phyloP scores from a whole-genome alignment of 2,329 filamentous ascomycete species.

The Cytospora leucostoma region DNA sequence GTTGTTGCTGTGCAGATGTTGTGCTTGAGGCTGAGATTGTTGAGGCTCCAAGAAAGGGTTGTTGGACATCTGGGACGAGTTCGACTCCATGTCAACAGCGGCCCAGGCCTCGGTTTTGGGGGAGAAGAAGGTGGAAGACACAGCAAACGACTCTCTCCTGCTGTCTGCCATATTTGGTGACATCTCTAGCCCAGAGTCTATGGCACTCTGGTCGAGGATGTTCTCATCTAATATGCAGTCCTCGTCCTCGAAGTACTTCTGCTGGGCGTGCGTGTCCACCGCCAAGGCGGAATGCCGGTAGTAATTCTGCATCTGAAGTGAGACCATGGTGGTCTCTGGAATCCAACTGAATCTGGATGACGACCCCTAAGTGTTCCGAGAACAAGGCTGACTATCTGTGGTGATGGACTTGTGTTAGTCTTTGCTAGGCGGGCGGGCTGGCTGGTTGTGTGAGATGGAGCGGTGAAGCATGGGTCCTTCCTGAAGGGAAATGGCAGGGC shows the following conservation, averaged over 20 bases:
- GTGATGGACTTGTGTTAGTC: constrained; percentile 19
- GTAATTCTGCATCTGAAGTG: constrained; percentile 54
- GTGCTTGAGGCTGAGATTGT: constrained; percentile 17
- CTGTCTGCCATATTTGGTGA: constrained; percentile 64
- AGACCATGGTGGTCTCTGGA: constrained; percentile 47
- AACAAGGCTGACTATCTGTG: constrained; percentile 17
- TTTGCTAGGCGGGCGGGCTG: background rate
- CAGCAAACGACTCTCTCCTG: constrained; percentile 64
- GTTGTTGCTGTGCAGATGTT: constrained; percentile 52
- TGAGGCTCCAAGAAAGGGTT: constrained; percentile 57
- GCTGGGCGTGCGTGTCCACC: constrained; percentile 54
- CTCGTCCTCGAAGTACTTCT: constrained; percentile 64
- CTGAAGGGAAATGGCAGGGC: constrained; percentile 10
- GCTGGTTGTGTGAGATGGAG: constrained; percentile 21
- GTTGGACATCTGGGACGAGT: constrained; percentile 56
- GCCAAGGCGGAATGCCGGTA: constrained; percentile 53
- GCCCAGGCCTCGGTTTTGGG: constrained; percentile 67
- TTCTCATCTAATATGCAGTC: constrained; percentile 61
- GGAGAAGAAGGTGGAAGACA: constrained; percentile 61
- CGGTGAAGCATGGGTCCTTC: constrained; percentile 28
- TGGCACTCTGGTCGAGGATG: constrained; percentile 58
- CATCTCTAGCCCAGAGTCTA: constrained; percentile 65
- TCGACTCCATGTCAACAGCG: constrained; percentile 61
- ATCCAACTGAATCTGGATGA: constrained; percentile 15
- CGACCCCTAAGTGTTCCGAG: constrained; percentile 9